These are phyloP conservation scores for Scenedesmus sp. DNA, from an alignment of 163 green algal genomes.

Conservation along the genomic window DNA sequence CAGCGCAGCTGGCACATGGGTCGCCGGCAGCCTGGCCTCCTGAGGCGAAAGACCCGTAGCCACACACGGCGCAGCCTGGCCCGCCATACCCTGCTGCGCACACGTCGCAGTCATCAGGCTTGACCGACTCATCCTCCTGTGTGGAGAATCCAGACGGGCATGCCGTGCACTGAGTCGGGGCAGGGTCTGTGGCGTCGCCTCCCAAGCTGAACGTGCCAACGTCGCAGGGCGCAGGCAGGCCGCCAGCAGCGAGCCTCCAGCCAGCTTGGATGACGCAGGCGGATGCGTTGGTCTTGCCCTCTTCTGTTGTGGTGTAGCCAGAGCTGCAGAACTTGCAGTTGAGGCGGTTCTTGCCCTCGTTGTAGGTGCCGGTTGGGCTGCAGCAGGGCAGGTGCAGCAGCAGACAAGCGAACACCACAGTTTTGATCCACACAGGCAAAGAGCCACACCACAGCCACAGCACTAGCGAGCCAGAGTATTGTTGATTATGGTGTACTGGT, in stretches of 20 bases:
- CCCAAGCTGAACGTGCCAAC: neutral
- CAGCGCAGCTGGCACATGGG: neutral
- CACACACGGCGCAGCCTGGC: neutral
- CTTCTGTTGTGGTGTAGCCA: neutral
- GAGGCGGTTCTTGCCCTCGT: neutral
- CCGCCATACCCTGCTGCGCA: neutral
- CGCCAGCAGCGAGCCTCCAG: neutral
- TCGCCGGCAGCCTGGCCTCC: neutral
- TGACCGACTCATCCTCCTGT: neutral
- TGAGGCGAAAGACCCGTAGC: neutral
- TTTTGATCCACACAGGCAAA: neutral
- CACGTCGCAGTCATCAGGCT: neutral
- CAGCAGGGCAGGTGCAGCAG: neutral
- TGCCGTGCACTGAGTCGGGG: neutral
- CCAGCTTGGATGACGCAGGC: neutral
- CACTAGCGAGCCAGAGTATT: no score
- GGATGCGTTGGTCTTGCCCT: neutral
- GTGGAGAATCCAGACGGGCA: neutral
- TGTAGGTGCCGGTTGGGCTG: neutral
- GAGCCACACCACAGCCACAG: no score
- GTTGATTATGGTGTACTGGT: no score
- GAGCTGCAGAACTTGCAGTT: neutral
- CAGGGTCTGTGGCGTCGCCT: neutral
- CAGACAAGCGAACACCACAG: neutral
- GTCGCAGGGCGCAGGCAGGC: neutral